phyloP scores from a whole-genome alignment of 1,139 yeast genomes.

The Saccharomycopsis hybrid region DNA sequence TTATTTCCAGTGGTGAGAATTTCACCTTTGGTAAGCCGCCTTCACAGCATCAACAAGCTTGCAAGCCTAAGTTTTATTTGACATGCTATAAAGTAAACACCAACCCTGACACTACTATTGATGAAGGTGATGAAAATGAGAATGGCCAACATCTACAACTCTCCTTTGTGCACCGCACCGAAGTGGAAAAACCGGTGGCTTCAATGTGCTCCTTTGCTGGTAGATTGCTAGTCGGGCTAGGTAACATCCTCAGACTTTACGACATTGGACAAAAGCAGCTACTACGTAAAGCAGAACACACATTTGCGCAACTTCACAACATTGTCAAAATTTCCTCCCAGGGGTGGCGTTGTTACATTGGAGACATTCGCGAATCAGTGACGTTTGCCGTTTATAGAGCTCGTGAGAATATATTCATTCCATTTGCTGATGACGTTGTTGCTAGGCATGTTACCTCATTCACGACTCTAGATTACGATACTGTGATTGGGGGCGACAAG shows the following conservation, averaged over 20 bases:
- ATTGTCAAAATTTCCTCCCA: slow-evolving; percentile 48
- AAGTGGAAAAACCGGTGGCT: slow-evolving; percentile 42
- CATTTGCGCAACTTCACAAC: slow-evolving; percentile 32
- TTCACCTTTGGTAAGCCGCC: background rate
- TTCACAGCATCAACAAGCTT: background rate
- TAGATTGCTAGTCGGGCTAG: slow-evolving; percentile 53
- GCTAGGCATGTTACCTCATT: slow-evolving; percentile 62
- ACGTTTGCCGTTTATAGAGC: slow-evolving; percentile 50
- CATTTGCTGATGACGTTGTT: slow-evolving; percentile 64
- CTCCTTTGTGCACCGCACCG: slow-evolving; percentile 56
- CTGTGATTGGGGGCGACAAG: slow-evolving; percentile 82
- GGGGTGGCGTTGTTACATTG: slow-evolving; percentile 58
- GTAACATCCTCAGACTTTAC: slow-evolving; percentile 49
- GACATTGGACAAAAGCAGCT: slow-evolving; percentile 78
- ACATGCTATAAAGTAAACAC: background rate
- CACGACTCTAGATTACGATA: slow-evolving; percentile 60
- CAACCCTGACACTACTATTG: too few relatives aligned
- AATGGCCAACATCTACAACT: too few relatives aligned
- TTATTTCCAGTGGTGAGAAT: background rate
- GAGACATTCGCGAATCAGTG: slow-evolving; percentile 63
- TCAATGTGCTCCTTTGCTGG: slow-evolving; percentile 56
- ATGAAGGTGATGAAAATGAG: too few relatives aligned
- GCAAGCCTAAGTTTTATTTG: background rate
- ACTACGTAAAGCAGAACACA: slow-evolving; percentile 49
- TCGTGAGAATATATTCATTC: slow-evolving; percentile 45